phyloP scores from a whole-genome alignment of 768 basidiomycete genomes.

The Termitomyces sp. region DNA sequence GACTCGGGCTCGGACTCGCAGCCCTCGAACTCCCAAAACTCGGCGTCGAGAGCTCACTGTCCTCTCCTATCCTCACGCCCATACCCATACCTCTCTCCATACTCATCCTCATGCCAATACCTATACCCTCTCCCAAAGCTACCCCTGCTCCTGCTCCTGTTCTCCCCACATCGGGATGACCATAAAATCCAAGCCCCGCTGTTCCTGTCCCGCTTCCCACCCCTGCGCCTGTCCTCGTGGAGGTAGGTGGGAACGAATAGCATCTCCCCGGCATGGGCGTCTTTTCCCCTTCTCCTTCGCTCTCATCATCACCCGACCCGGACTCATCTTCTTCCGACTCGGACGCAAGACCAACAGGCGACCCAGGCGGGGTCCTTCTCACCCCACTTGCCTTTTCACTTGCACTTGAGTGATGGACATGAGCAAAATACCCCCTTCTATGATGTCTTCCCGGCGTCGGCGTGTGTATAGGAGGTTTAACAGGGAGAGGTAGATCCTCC shows the following conservation, averaged over 20 bases:
- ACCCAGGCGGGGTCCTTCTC: constrained; percentile 47
- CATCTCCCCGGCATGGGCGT: constrained; percentile 27
- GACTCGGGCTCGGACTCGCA: constrained; percentile 13
- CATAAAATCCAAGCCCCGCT: not conserved
- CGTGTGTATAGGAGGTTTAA: not conserved
- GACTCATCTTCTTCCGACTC: not conserved
- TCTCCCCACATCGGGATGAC: not conserved
- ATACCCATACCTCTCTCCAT: not conserved
- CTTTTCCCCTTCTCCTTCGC: constrained; percentile 11
- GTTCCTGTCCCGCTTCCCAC: not conserved
- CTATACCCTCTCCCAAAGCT: not conserved
- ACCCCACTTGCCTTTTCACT: constrained; percentile 15
- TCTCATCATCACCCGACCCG: not conserved
- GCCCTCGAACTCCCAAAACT: constrained; percentile 42
- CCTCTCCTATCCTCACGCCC: constrained; percentile 17
- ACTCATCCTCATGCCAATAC: not conserved
- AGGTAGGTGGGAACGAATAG: constrained; percentile 32
- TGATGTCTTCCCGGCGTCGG: constrained; percentile 40
- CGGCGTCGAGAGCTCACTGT: constrained; percentile 43
- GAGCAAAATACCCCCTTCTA: constrained; percentile 52
- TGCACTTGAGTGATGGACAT: constrained; percentile 1
- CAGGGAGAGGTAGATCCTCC: constrained; percentile 24
- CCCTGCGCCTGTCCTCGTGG: not conserved
- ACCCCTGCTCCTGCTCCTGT: not conserved
- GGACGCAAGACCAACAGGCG: constrained; percentile 20